Evolutionary conservation across 805 yeast genomes (phyloP), one percentile per base, ranked within the genome.

Genomic region (Saccharomycopsis sp.): DNA sequence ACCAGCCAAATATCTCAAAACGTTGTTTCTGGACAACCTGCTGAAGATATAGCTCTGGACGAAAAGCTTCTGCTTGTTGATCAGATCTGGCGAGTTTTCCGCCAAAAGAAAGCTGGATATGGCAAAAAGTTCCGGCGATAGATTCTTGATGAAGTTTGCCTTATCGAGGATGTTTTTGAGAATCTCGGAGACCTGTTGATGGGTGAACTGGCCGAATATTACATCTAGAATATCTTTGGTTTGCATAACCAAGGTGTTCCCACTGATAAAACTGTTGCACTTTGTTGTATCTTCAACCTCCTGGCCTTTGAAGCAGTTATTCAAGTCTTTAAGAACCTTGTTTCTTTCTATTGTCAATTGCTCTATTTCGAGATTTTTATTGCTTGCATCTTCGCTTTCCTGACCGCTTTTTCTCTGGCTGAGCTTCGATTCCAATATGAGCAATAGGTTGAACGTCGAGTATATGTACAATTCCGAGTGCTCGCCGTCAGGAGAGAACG

Each of bases 381-480:
- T 23, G 8, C 24, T 37, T 34, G 12, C 34, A 9, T 51, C 34
- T 2, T 20, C 51, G 29, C 29, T 52, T 24, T 50, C 56, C n/a
- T n/a, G n/a, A n/a, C 23, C 15, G 40, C 37, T 15, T 16, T 12
- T n/a, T 14, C 14, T 51, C 44, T 48, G 3, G 12, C 24, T 29
- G 9, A 57, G 24, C 2, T 50, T 34, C 20, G 57, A 37, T 44
- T 57, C 54, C 23, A 57, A 41, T 21, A 57, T 53, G 3, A 57
- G 20, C 1, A 54, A n/a, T 4, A 50, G 40, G 34, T 53, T 59
- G 7, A 59, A 37, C 18, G 55, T 51, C 2, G 62, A 37, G 16
- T 50, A 59, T 5, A 57, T 24, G 37, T 41, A 56, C 8, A 59
- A 15, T 51, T 59, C 57, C 40, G 60, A 57, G 16, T 57, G 15